These are phyloP conservation scores for Onygena corvina DNA, from an alignment of 2,329 filamentous ascomycete species.

Conservation along the genomic window DNA sequence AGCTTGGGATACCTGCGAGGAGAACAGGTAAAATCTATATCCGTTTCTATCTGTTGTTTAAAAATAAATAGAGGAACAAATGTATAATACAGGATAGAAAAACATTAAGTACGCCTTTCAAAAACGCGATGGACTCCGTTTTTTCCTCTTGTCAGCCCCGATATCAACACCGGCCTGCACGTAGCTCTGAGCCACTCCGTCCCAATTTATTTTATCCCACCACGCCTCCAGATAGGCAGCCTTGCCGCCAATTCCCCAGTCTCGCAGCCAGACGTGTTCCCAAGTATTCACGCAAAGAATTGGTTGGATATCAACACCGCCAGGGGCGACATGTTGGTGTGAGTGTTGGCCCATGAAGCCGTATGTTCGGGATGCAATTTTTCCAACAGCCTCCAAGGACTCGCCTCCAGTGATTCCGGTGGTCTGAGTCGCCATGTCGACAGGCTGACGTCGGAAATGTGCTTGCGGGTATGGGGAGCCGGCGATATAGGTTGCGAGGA, in stretches of 20 bases:
- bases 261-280: conserved; percentile 83
- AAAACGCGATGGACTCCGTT: neutral
- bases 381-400: conserved; percentile 12
- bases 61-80: conserved; percentile 4
- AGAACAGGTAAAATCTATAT: conserved; percentile 5
- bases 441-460: conserved; percentile 59
- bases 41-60: conserved; percentile 6
- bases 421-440: conserved; percentile 36
- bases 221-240: conserved; percentile 60
- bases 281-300: conserved; percentile 89
- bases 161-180: conserved; percentile 10
- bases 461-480: conserved; percentile 78
- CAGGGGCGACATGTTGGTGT: conserved; percentile 27
- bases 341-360: conserved; percentile 20
- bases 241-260: conserved; percentile 72
- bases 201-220: conserved; percentile 86
- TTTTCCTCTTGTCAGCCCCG: neutral
- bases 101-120: neutral
- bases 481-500: conserved; percentile 82
- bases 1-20: too few species aligned
- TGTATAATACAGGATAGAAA: conserved; percentile 9
- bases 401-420: conserved; percentile 18
- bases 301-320: conserved; percentile 50
- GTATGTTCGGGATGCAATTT: conserved; percentile 14
- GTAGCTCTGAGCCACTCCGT: conserved; percentile 47